Conservation (phyloP, 306 rosid genomes). For the Mimosa pudica region DNA sequence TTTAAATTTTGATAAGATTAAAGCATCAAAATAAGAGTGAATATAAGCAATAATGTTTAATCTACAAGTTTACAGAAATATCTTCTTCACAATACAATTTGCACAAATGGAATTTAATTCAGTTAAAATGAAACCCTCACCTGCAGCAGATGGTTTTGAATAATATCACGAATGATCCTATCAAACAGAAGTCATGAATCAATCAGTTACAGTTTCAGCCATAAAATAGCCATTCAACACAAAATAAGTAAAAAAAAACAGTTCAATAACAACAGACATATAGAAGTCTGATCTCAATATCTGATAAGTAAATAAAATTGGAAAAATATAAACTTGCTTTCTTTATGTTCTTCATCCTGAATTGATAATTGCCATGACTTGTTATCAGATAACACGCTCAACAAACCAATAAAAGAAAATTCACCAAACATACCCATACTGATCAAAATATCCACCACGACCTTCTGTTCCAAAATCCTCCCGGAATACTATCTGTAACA, state of each 20-base stretch:
- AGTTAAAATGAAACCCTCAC: conserved; percentile 49
- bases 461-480: conserved; percentile 99
- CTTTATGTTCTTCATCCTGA: conserved; percentile 23
- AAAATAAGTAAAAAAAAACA: conserved; percentile 12
- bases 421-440: conserved; percentile 73
- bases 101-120: conserved; percentile 26
- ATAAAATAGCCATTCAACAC: conserved; percentile 25
- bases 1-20: neutral
- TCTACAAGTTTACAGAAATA: conserved; percentile 1
- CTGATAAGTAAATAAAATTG: conserved; percentile 23
- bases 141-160: conserved; percentile 97
- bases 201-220: conserved; percentile 20
- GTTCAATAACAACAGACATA: neutral
- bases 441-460: conserved; percentile 98
- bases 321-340: conserved; percentile 18
- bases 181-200: conserved; percentile 26
- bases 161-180: conserved; percentile 96
- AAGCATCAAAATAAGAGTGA: neutral
- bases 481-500: conserved; percentile 86
- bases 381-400: conserved; percentile 12
- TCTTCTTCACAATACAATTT: conserved; percentile 19
- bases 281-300: conserved; percentile 15
- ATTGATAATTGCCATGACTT: conserved; percentile 23
- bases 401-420: conserved; percentile 7
- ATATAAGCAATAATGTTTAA: neutral